These are phyloP conservation scores for Zancudomyces culisetae DNA, from an alignment of 371 early-diverging fungal species.

Conservation along the genomic window DNA sequence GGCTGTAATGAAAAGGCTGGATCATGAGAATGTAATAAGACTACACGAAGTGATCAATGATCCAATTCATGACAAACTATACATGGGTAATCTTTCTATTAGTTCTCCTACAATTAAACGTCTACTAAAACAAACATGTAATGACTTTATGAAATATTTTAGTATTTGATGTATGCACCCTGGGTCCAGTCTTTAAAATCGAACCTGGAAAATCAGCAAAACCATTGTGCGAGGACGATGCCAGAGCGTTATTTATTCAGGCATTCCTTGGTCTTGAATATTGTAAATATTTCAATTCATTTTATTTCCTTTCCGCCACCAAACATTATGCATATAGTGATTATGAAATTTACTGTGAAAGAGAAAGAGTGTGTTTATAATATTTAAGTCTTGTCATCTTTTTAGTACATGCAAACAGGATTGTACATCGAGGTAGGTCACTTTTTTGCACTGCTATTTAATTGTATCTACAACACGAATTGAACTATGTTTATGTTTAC, in stretches of 20 bases:
- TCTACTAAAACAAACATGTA: slow-evolving; percentile 40
- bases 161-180: slow-evolving; percentile 22
- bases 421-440: slow-evolving; percentile 40
- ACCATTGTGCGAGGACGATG: slow-evolving; percentile 19
- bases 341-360: too few species aligned
- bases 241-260: slow-evolving; percentile 51
- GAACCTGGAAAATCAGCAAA: slow-evolving; percentile 3
- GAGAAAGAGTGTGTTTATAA: too few species aligned
- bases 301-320: too few species aligned
- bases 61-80: slow-evolving; percentile 52
- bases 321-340: too few species aligned
- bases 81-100: slow-evolving; percentile 27
- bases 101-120: not conserved
- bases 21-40: slow-evolving; percentile 70
- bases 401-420: slow-evolving; percentile 71
- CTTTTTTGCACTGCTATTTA: not conserved
- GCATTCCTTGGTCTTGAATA: slow-evolving; percentile 90
- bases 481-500: too few species aligned
- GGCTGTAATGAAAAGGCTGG: slow-evolving; percentile 81
- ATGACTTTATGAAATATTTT: slow-evolving; percentile 29
- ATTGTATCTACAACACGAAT: not conserved
- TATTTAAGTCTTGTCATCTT: slow-evolving; percentile 18
- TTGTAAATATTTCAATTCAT: too few species aligned
- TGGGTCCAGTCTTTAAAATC: slow-evolving; percentile 18
- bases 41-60: slow-evolving; percentile 88